Evolutionary conservation across 1,139 yeast genomes (phyloP), one percentile per base, ranked within the genome.

Genomic region (Tardiomyces digboiensis): DNA sequence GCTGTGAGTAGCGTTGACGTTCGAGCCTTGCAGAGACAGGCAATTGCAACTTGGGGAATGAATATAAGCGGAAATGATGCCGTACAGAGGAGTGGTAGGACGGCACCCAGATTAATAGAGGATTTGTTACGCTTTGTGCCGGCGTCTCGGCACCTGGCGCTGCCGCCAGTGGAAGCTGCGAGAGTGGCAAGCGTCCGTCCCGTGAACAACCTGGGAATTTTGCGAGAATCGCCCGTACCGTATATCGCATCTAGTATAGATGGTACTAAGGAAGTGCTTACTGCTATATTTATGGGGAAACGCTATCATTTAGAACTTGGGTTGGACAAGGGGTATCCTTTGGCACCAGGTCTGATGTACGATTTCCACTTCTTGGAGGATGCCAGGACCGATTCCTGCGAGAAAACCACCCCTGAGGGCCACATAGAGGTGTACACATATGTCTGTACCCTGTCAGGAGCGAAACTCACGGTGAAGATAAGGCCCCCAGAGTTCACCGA

Each of bases 61-160:
- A 22, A 22, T 22, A 16, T n/a, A n/a, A 5, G 14, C 33, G 12
- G 16, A 5, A 8, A 16, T 26, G 33, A 8, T 8, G 14, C 33
- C 4, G 10, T 26, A 7, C 37, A 33, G 37, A 10, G 37, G 3
- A 13, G 19, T 5, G 37, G 62, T 23, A 45, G 55, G 36, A 47
- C 59, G 3, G 52, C 56, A 26, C 50, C 58, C 10, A 42, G 62
- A n/a, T 41, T 59, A 10, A 46, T 59, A 12, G 61, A 57, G 38
- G 61, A 58, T 44, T 46, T 58, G 26, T 50, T 52, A n/a, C 42
- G 53, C 14, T 44, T 42, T 38, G 41, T 47, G 13, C 57, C 56
- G 1, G 52, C 50, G 6, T 42, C 49, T 12, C 44, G 48, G 21
- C 42, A 42, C 36, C 40, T 57, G 41, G 42, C 29, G 7, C 16